phyloP scores from a whole-genome alignment of 331 rosid genomes.

The Rhamnella rubrinervis region DNA sequence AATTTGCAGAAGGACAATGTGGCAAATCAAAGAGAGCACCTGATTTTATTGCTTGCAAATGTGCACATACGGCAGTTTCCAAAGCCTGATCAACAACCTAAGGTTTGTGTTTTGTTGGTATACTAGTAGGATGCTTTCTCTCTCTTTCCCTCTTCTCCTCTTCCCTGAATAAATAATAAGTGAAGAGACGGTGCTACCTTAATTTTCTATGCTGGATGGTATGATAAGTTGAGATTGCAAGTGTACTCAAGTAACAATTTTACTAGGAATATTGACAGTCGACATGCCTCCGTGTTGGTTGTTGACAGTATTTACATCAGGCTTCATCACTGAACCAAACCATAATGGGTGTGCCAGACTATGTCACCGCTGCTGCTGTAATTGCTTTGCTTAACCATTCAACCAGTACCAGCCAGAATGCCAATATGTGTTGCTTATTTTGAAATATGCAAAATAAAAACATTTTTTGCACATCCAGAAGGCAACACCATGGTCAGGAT shows the following conservation, averaged over 20 bases:
- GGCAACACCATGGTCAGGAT: not conserved
- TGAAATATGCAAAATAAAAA: not conserved
- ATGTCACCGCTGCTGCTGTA: too few relatives aligned
- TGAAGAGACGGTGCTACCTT: too few relatives aligned
- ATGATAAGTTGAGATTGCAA: too few relatives aligned
- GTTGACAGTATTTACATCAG: too few relatives aligned
- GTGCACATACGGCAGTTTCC: slow-evolving; percentile 94
- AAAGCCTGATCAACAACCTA: slow-evolving; percentile 96
- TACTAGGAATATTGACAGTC: too few relatives aligned
- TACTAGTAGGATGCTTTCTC: slow-evolving; percentile 1
- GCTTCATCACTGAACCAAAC: too few relatives aligned
- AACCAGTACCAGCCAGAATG: not conserved
- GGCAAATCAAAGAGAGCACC: slow-evolving; percentile 97
- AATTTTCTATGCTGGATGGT: too few relatives aligned
- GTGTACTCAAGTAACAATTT: too few relatives aligned
- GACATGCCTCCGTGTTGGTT: too few relatives aligned
- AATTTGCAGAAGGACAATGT: slow-evolving; percentile 84
- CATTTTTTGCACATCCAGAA: not conserved
- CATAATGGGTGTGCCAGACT: too few relatives aligned
- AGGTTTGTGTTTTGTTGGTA: slow-evolving; percentile 52
- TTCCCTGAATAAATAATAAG: not conserved
- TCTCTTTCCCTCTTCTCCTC: not conserved
- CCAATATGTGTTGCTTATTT: not conserved
- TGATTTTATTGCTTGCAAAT: slow-evolving; percentile 87
- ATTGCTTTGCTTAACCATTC: too few relatives aligned